These are phyloP conservation scores for Aspergillus costaricaensis DNA, from an alignment of 2,329 filamentous ascomycete genomes.

Conservation along the genomic window DNA sequence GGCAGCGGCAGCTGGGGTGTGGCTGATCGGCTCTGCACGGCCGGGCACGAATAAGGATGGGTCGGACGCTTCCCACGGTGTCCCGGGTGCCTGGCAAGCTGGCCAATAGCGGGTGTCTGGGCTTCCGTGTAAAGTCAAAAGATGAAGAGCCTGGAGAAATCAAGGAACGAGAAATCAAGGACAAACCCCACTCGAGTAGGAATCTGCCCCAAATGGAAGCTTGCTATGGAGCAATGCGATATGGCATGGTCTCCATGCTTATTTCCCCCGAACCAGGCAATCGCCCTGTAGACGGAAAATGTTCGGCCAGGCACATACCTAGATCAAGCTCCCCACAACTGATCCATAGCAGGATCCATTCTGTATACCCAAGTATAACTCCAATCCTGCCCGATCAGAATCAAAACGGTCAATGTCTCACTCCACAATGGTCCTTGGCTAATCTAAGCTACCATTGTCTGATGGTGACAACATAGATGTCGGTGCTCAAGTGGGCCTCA, in stretches of 20 bases:
- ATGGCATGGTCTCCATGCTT: no score
- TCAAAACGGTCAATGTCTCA: neutral
- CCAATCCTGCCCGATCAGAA: neutral
- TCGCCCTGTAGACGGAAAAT: neutral
- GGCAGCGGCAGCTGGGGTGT: neutral
- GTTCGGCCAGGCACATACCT: neutral
- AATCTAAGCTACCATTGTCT: neutral
- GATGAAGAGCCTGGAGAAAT: neutral
- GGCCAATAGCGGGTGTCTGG: neutral
- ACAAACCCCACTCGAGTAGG: no score
- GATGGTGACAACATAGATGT: neutral
- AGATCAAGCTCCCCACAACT: neutral
- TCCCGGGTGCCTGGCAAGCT: neutral
- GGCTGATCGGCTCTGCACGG: constrained; percentile 3
- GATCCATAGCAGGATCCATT: neutral
- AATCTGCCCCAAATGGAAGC: no score
- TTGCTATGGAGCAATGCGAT: no score
- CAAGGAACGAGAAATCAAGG: no score
- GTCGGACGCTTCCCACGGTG: neutral
- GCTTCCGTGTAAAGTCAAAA: neutral
- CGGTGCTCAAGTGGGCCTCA: neutral
- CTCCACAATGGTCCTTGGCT: neutral
- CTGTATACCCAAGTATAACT: constrained; percentile 1
- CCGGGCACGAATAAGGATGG: neutral
- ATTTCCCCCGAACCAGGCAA: neutral